These are phyloP conservation scores for Eucalyptus sp. DNA, from an alignment of 345 rosid genomes.

Conservation along the genomic window DNA sequence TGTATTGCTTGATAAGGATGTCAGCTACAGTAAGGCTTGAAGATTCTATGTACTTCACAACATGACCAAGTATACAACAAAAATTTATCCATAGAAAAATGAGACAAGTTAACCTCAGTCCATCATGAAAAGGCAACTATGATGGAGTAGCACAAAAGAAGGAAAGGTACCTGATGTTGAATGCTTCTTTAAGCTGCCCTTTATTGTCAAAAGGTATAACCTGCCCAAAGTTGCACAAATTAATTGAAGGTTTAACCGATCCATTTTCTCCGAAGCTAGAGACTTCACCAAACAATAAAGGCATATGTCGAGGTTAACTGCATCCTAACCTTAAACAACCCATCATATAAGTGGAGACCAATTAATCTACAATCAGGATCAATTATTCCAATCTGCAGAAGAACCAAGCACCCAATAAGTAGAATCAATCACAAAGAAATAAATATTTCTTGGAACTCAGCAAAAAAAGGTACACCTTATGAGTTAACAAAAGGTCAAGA, in stretches of 20 bases:
- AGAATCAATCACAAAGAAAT: not conserved
- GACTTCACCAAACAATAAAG: not conserved
- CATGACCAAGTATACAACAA: not conserved
- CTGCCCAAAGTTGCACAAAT: slow-evolving; percentile 15
- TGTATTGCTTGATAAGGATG: not conserved
- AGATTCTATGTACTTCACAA: not conserved
- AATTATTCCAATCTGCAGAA: slow-evolving; percentile 80
- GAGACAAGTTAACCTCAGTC: not conserved
- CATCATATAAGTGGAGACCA: slow-evolving; percentile 95
- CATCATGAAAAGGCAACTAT: not conserved
- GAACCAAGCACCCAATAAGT: not conserved
- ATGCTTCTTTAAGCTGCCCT: slow-evolving; percentile 93
- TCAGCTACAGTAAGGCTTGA: not conserved
- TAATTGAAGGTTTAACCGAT: not conserved
- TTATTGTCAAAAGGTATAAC: slow-evolving; percentile 94
- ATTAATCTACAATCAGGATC: slow-evolving; percentile 95
- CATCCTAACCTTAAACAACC: slow-evolving; percentile 67
- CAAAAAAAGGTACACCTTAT: not conserved
- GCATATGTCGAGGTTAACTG: not conserved
- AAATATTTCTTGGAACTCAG: not conserved
- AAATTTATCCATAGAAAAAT: not conserved
- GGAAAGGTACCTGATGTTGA: slow-evolving; percentile 58
- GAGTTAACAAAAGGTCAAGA: not conserved
- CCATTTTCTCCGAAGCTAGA: not conserved
- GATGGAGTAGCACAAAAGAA: not conserved